Percentiles rank a stretch among this genome's conserved stretches.
Evolutionary conservation across 768 basidiomycete genomes (phyloP).

Genomic region (Suillus hirtellus): DNA sequence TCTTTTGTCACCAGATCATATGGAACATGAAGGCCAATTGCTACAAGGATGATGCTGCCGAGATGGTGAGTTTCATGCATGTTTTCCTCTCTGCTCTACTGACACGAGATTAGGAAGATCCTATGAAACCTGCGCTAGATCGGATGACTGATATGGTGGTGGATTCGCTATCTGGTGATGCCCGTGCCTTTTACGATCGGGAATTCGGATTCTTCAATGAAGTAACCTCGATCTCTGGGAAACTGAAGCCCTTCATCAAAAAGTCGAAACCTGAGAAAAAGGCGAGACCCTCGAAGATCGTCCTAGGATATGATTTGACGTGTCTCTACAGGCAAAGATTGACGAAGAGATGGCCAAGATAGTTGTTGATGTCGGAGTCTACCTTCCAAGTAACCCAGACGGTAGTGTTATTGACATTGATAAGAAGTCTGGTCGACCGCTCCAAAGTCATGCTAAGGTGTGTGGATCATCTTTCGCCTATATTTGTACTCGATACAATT

Average conservation of each 20-base stretch:
- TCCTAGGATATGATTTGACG: conserved; percentile 1
- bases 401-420: conserved; percentile 97
- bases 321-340: conserved; percentile 77
- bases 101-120: conserved; percentile 66
- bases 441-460: conserved; percentile 98
- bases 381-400: conserved; percentile 96
- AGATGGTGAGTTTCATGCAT: conserved; percentile 54
- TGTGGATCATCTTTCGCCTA: conserved; percentile 8
- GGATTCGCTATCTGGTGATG: conserved; percentile 82
- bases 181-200: conserved; percentile 85
- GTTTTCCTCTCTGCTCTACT: conserved; percentile 3
- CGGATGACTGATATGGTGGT: conserved; percentile 80
- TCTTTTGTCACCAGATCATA: conserved; percentile 99
- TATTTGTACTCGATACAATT: conserved; percentile 4
- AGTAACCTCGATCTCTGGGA: conserved; percentile 97
- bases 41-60: conserved; percentile 87
- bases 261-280: conserved; percentile 96
- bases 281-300: conserved; percentile 38
- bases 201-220: conserved; percentile 96
- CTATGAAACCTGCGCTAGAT: conserved; percentile 96
- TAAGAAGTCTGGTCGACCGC: conserved; percentile 91
- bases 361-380: conserved; percentile 89
- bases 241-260: conserved; percentile 95
- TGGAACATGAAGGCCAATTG: conserved; percentile 99
- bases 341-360: conserved; percentile 99